Evolutionary conservation across 2,329 filamentous ascomycete species (phyloP), one percentile per base, ranked within the genome.

Genomic region (Fusarium sp.): DNA sequence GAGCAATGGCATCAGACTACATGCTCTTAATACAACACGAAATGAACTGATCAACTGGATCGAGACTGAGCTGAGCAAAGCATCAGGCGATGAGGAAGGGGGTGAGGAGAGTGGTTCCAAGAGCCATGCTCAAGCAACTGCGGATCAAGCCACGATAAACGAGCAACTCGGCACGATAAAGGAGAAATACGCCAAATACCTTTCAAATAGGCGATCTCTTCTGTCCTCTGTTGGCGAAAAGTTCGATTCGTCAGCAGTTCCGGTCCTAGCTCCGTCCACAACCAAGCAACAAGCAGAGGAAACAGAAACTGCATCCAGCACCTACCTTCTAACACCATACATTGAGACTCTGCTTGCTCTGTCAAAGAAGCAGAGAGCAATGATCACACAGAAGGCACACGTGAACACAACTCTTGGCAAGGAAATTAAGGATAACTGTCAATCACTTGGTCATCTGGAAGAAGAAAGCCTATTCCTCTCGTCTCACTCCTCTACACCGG

Each of bases 21-120:
- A 83, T 49, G 89, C 89, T 16, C 79, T 91, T 12, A 84, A 83
- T 44, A 80, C 80, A 10, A 87, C 89, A 13, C 84, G 90, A 18
- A 85, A 86, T 54, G 86, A 88, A 66, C 82, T 91, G 53, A 91
- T 91, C 62, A 82, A 79, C 60, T 91, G 89, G 89, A 90, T 91
- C 60, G 89, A 91, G 76, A 81, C 80, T 8, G 90, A 91, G 75
- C 79, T 91, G 24, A 80, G 83, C 54, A 87, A 86, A 58, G 87
- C 87, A 3, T 82, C 83, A 7, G 73, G 75, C 0, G 81, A 80
- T 5, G 79, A 71, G 24, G 75, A 77, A 2, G 78, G 77, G 1
- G 75, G 70, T 2, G 75, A 75, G 8, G 74, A 75, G 1, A 75
- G 76, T 8, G 68, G 69, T 24, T 56, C 70, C 6, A 74, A 75